phyloP scores from a whole-genome alignment of 1,139 yeast species.

The Debaryomycetaceae sp. region DNA sequence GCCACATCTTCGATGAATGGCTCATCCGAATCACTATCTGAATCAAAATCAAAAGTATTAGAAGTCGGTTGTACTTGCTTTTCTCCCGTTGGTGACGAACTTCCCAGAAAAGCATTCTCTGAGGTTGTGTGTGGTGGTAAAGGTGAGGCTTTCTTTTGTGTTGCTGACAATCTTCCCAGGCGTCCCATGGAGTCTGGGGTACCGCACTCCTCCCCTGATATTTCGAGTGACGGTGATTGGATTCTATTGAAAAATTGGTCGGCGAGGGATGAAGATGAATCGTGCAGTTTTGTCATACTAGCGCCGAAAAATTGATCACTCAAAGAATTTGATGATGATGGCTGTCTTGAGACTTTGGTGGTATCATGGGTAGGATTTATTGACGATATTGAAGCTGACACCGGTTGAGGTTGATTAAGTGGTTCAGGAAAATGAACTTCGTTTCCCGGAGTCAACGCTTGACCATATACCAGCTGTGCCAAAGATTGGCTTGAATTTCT shows the following conservation, averaged over 20 bases:
- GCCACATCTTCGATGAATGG: conserved; percentile 11
- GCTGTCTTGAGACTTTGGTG: conserved; percentile 37
- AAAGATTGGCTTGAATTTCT: conserved; percentile 43
- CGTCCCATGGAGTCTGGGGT: conserved; percentile 1
- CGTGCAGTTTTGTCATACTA: conserved; percentile 4
- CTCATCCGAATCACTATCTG: conserved; percentile 33
- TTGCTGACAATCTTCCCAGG: conserved; percentile 17
- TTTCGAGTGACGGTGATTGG: background rate
- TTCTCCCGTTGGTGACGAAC: conserved; percentile 16
- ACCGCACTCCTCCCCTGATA: background rate
- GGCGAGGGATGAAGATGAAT: conserved; percentile 14
- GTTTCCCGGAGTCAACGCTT: conserved; percentile 16
- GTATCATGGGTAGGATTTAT: conserved; percentile 37
- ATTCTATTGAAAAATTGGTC: conserved; percentile 16
- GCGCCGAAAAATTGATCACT: conserved; percentile 31
- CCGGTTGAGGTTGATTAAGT: conserved; percentile 22
- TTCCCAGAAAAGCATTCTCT: conserved; percentile 40
- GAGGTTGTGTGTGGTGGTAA: conserved; percentile 47
- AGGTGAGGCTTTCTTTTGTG: conserved; percentile 37
- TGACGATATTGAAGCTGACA: conserved; percentile 21
- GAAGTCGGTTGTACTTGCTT: conserved; percentile 14
- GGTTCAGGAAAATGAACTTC: conserved; percentile 19
- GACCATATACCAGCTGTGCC: conserved; percentile 42
- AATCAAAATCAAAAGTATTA: conserved; percentile 33
- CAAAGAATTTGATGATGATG: conserved; percentile 39